Conservation (phyloP, 2,329 filamentous ascomycete species). For the Keithomyces neogunnii region DNA sequence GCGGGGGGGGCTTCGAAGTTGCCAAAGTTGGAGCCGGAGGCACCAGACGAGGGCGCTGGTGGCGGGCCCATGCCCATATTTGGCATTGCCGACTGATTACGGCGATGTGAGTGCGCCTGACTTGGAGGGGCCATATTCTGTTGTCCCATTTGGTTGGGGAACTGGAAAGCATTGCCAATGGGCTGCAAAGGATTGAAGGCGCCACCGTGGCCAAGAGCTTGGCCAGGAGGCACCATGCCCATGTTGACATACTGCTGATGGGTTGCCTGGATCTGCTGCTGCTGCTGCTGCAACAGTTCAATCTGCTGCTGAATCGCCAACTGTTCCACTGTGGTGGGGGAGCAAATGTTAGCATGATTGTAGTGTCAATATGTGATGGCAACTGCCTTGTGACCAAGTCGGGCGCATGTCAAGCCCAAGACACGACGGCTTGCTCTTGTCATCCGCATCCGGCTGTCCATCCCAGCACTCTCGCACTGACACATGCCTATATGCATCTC, state of each 20-base stretch:
- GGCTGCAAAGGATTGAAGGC: slow-evolving; percentile 72
- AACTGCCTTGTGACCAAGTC: neutral
- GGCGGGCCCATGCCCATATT: slow-evolving; percentile 85
- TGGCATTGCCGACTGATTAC: slow-evolving; percentile 94
- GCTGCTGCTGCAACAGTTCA: slow-evolving; percentile 92
- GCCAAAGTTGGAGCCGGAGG: slow-evolving; percentile 69
- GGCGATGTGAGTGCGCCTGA: slow-evolving; percentile 80
- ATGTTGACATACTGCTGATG: slow-evolving; percentile 98
- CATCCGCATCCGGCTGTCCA: neutral
- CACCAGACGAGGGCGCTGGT: slow-evolving; percentile 84
- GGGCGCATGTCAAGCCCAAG: neutral
- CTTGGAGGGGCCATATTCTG: slow-evolving; percentile 69
- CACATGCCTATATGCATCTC: neutral
- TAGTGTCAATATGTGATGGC: neutral
- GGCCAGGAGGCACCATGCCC: slow-evolving; percentile 84
- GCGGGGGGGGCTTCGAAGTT: slow-evolving; percentile 59
- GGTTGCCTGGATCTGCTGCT: slow-evolving; percentile 92
- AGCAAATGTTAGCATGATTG: neutral
- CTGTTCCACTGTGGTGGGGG: slow-evolving; percentile 69
- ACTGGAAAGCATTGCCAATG: slow-evolving; percentile 83
- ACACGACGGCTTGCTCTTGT: neutral
- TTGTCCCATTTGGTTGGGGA: slow-evolving; percentile 68
- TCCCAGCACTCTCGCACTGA: neutral
- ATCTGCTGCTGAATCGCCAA: slow-evolving; percentile 97
- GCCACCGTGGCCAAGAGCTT: slow-evolving; percentile 60